Conservation (phyloP, 2,329 filamentous ascomycete genomes). For the Fusarium agapanthi region DNA sequence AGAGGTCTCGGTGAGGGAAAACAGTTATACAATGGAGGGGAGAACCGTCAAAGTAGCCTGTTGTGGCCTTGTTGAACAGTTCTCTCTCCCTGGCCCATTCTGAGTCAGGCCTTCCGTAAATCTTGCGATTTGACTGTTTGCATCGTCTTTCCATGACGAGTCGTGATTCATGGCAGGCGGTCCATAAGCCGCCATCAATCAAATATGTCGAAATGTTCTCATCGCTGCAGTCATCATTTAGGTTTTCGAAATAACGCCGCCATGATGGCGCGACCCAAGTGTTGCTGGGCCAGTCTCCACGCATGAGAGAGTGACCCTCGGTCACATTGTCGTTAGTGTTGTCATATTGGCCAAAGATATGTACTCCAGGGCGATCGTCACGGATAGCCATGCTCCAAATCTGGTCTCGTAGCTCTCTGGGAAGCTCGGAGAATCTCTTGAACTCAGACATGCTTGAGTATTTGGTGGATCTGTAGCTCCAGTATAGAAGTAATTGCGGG, state of each 20-base stretch:
- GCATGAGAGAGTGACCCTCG: too few species aligned
- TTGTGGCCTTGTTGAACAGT: neutral
- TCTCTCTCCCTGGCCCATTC: too few species aligned
- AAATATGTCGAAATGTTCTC: slow-evolving; percentile 3
- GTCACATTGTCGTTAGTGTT: neutral
- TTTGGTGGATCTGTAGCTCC: neutral
- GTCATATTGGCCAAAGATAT: neutral
- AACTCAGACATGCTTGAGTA: neutral
- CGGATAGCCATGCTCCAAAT: slow-evolving; percentile 5
- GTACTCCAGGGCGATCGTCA: neutral
- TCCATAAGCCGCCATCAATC: slow-evolving; percentile 17
- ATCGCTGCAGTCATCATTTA: neutral
- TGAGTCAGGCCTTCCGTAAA: too few species aligned
- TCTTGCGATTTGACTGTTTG: neutral
- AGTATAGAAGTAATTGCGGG: neutral
- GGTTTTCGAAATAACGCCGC: neutral
- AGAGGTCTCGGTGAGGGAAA: too few species aligned
- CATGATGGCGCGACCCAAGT: neutral
- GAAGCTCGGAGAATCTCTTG: neutral
- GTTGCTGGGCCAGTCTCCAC: too few species aligned
- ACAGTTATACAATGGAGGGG: too few species aligned
- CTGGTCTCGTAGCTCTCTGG: neutral
- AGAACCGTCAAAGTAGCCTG: neutral
- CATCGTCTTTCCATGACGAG: neutral
- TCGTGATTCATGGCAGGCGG: slow-evolving; percentile 5